Evolutionary conservation across 2,329 filamentous ascomycete species (phyloP), one percentile per base, ranked within the genome.

Genomic region (Pyrenochaeta sp.): DNA sequence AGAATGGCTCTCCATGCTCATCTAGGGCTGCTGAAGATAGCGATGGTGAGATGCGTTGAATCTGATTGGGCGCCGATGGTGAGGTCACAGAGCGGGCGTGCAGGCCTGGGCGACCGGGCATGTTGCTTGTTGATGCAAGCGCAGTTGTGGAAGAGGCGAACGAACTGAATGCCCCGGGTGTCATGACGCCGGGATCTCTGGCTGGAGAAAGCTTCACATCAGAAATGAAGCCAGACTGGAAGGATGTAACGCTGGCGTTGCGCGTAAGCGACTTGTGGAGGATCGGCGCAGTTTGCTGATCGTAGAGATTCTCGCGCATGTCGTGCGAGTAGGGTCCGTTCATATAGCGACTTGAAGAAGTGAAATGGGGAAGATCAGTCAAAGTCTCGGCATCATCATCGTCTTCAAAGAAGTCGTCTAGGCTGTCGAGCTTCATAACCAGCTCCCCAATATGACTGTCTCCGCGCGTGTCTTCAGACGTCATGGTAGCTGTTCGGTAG

Each of bases 271-370:
- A 95, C 69, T 95, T 91, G 65, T 95, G 90, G 5, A 97, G 79
- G 45, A 97, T 96, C 0, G 94, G 94, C 10, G 95, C 82, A 6
- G 95, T 96, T 71, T 96, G 91, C 73, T 97, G 92, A 67, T 97
- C 93, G 75, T 98, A 97, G 0, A 97, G 79, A 70, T 91, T 88
- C 18, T 93, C 91, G 45, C 87, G 87, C 9, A 63, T 59, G 30
- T 63, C 58, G 12, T 64, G 66, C 14, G 58, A 42, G 53, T 70
- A 74, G 4, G 67, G 54, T 4, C 66, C 61, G 17, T 64, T 68
- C 17, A 50, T 60, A 21, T 69, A 72, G 6, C 71, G 72, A 17
- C 68, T 64, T 18, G 68, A 71, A 30, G 64, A 69, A 20, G 66
- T 65, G 60, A 69, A 75, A 40, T 71, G 69, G 29, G 66, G 73